Conservation (phyloP, 768 basidiomycete species). For the Gymnopilus dilepis region DNA sequence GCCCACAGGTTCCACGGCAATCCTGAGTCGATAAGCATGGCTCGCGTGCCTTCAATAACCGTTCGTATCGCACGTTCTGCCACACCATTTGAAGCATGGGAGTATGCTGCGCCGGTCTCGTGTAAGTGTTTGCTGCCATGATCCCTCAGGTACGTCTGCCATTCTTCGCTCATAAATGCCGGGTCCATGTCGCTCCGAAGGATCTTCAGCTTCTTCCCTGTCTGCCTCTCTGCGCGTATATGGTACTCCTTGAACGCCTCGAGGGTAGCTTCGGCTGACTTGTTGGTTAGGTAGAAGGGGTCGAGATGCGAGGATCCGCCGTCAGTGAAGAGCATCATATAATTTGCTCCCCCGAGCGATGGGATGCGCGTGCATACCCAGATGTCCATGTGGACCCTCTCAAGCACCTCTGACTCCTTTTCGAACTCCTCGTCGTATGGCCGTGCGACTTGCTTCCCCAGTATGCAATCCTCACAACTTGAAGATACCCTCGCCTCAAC, state of each 20-base stretch:
- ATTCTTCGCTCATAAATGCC: conserved; percentile 15
- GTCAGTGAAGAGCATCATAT: conserved; percentile 34
- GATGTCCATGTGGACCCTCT: conserved; percentile 30
- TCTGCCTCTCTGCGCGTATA: not conserved
- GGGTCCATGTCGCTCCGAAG: conserved; percentile 12
- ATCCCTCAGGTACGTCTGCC: not conserved
- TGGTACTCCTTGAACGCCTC: not conserved
- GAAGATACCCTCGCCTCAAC: not conserved
- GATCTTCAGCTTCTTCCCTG: conserved; percentile 4
- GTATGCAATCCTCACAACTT: conserved; percentile 37
- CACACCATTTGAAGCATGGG: conserved; percentile 36
- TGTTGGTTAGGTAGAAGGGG: conserved; percentile 29
- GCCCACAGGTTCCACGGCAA: conserved; percentile 26
- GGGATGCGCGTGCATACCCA: conserved; percentile 29
- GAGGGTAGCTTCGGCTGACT: conserved; percentile 23
- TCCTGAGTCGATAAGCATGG: conserved; percentile 27
- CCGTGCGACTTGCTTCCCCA: conserved; percentile 24
- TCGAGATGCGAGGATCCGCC: conserved; percentile 17
- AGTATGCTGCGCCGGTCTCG: conserved; percentile 32
- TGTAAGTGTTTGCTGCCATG: conserved; percentile 13
- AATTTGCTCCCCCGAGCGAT: conserved; percentile 23
- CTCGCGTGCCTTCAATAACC: conserved; percentile 27
- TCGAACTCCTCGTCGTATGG: conserved; percentile 28
- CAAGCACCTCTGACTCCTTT: conserved; percentile 21
- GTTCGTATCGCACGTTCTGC: conserved; percentile 34